Evolutionary conservation across 345 rosid genomes (phyloP).

Genomic region (Aurinia saxatilis): DNA sequence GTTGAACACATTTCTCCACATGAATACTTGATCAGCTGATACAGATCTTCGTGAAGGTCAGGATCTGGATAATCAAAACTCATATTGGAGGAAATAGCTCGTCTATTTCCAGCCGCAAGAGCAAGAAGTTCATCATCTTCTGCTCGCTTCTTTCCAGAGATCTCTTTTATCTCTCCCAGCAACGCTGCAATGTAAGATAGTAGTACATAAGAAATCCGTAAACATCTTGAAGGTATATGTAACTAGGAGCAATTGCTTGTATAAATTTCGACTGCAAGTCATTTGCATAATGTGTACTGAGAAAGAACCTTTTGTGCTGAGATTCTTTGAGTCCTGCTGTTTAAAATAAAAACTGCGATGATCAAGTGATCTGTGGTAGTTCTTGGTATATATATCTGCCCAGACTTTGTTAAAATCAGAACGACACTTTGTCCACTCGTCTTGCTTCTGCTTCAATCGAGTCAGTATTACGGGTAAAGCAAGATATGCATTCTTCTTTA

Average conservation of each 20-base stretch:
- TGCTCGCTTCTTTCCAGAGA: conserved; percentile 64
- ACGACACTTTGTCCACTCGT: conserved; percentile 93
- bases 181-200: conserved; percentile 50
- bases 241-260: not conserved
- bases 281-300: not conserved
- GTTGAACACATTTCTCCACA: conserved; percentile 89
- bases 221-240: not conserved
- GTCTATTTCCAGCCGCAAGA: conserved; percentile 77
- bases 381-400: conserved; percentile 92
- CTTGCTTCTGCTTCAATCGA: conserved; percentile 96
- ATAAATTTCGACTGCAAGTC: not conserved
- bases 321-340: conserved; percentile 92
- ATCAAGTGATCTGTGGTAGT: conserved; percentile 93
- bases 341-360: conserved; percentile 98
- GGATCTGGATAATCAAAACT: conserved; percentile 73
- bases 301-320: conserved; percentile 77
- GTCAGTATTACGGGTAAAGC: conserved; percentile 90
- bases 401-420: conserved; percentile 94
- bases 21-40: conserved; percentile 89
- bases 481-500: conserved; percentile 76
- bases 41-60: conserved; percentile 84
- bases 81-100: conserved; percentile 55
- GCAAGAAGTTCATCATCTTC: conserved; percentile 82
- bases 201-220: not conserved
- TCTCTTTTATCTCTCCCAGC: conserved; percentile 85